Evolutionary conservation across 2,329 filamentous ascomycete genomes (phyloP), one percentile per base, ranked within the genome.

Genomic region (Neoascochyta sp.): DNA sequence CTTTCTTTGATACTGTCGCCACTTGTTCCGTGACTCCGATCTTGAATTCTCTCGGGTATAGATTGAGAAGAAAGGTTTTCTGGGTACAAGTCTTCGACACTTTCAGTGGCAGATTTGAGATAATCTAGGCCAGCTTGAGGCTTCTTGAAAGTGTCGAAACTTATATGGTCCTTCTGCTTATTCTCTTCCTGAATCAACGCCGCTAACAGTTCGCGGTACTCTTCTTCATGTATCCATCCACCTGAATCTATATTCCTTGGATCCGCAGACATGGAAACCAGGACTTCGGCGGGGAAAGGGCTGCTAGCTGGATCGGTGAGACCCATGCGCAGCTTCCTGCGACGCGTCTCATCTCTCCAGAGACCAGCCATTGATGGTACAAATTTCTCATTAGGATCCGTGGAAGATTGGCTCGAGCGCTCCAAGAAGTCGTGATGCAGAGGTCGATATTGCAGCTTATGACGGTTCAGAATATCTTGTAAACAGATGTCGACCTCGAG

Each of bases 321-420:
- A 2, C 78, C 75, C 75, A 90, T 81, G 24, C 76, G 76, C 26
- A 75, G 71, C 60, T 85, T 90, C 17, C 89, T 77, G 24, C 89
- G 77, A 36, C 79, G 80, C 0, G 83, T 86, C 61, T 96, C 92
- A 48, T 95, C 87, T 55, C 80, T 81, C 92, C 92, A 98, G 3
- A 98, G 65, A 1, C 86, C 84, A 32, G 87, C 88, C 85, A 98
- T 90, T 43, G 92, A 98, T 53, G 86, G 81, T 4, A 98, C 89
- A 8, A 95, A 72, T 54, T 93, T 95, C 54, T 89, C 70, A 43
- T 86, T 80, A 1, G 72, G 62, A 0, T 77, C 68, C 12, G 34
- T 26, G 5, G 34, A 42, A 44, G 82, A 60, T 3, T 85, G 80
- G 19, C 74, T 69, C 8, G 78, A 62, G 9, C 78, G 74, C 59